Percentiles rank a stretch among this genome's conserved stretches.
These are phyloP conservation scores for Penicillium sp. DNA, from an alignment of 2,329 filamentous ascomycete species.

Conservation along the genomic window DNA sequence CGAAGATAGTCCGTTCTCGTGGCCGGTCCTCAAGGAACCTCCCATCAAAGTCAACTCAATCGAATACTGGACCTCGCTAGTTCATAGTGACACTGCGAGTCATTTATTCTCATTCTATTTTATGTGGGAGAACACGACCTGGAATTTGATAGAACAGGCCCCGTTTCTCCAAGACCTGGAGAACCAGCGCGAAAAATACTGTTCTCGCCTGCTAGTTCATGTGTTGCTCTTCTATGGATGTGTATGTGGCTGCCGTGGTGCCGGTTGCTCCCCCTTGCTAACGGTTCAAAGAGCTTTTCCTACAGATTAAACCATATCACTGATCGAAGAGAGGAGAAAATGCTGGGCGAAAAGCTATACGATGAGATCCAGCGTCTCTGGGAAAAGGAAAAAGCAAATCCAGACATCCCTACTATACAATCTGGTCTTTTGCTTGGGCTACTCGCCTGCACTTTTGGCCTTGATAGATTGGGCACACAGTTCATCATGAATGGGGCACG, in stretches of 20 bases:
- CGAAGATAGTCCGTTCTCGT: background rate
- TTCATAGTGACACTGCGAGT: constrained; percentile 22
- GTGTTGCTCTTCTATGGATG: constrained; percentile 23
- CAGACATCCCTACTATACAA: constrained; percentile 18
- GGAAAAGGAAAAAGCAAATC: constrained; percentile 14
- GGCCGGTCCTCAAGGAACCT: constrained; percentile 10
- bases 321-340: constrained; percentile 24
- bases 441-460: constrained; percentile 25
- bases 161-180: constrained; percentile 23
- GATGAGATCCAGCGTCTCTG: constrained; percentile 22
- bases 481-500: constrained; percentile 24
- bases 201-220: constrained; percentile 22
- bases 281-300: constrained; percentile 19
- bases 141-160: constrained; percentile 24
- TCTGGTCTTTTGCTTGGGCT: constrained; percentile 25
- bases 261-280: background rate
- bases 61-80: constrained; percentile 21
- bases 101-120: constrained; percentile 26
- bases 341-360: constrained; percentile 21
- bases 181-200: constrained; percentile 14
- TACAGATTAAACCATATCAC: constrained; percentile 23
- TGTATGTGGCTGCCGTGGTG: constrained; percentile 9
- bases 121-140: constrained; percentile 26
- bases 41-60: constrained; percentile 16
- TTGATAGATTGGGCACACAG: constrained; percentile 23